Conservation (phyloP, 2,329 filamentous ascomycete species). For the Aspergillus thermomutatus region DNA sequence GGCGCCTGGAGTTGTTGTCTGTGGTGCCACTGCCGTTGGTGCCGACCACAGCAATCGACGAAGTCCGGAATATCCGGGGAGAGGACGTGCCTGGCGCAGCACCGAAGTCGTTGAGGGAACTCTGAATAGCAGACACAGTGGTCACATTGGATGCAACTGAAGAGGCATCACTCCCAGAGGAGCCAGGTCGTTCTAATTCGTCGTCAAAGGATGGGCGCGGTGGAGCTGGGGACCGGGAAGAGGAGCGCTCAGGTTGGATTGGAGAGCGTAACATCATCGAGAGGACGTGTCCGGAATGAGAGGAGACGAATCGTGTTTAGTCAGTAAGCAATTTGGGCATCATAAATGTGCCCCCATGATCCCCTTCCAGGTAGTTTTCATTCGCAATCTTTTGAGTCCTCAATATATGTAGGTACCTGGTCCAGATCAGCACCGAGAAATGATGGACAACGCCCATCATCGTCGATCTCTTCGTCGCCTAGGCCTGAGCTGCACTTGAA, state of each 20-base stretch:
- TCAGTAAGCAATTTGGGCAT: background rate
- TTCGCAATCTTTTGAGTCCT: background rate
- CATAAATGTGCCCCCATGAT: background rate
- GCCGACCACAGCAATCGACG: conserved; percentile 22
- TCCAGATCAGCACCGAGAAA: background rate
- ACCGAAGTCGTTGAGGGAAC: conserved; percentile 33
- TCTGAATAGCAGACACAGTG: conserved; percentile 40
- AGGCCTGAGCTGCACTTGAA: background rate
- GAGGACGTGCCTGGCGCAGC: conserved; percentile 18
- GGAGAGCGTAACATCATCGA: conserved; percentile 20
- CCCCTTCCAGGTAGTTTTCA: background rate
- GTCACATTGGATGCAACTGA: conserved; percentile 43
- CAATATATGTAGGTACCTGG: background rate
- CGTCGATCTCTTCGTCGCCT: background rate
- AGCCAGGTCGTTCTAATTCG: conserved; percentile 36
- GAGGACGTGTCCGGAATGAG: conserved; percentile 1
- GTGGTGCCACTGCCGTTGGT: conserved; percentile 34
- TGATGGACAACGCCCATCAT: background rate
- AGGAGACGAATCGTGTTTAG: conserved; percentile 1
- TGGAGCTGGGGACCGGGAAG: conserved; percentile 16
- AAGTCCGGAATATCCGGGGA: conserved; percentile 25
- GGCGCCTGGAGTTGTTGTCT: conserved; percentile 29
- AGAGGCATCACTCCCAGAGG: conserved; percentile 48
- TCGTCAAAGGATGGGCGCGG: conserved; percentile 27
- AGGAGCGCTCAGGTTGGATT: conserved; percentile 20